Percentiles rank a stretch among this genome's conserved stretches.
Conservation (phyloP, 2,329 filamentous ascomycete genomes). For the Arthrocladium fulminans region DNA sequence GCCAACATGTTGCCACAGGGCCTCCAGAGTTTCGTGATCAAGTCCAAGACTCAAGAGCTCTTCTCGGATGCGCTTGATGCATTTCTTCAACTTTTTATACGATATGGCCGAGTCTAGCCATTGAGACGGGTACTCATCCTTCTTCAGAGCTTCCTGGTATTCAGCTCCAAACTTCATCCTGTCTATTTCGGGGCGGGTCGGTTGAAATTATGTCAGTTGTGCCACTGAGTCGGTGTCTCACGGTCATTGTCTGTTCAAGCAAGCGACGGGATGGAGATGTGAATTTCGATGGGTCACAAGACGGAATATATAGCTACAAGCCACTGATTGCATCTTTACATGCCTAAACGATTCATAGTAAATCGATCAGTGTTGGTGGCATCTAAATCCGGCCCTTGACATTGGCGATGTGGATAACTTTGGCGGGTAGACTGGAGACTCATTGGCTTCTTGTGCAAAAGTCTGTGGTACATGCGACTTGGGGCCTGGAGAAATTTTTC, state of each 20-base stretch:
- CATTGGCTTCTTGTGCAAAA: too few relatives aligned
- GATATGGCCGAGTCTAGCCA: slow-evolving; percentile 68
- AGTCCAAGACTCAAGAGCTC: slow-evolving; percentile 66
- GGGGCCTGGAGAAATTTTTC: too few relatives aligned
- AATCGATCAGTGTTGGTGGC: too few relatives aligned
- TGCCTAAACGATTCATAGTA: too few relatives aligned
- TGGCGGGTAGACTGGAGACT: too few relatives aligned
- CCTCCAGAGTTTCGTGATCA: slow-evolving; percentile 59
- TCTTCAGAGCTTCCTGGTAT: slow-evolving; percentile 61
- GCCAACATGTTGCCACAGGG: slow-evolving; percentile 49
- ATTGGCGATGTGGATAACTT: too few relatives aligned
- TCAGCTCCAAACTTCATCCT: slow-evolving; percentile 79
- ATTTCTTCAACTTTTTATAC: slow-evolving; percentile 79
- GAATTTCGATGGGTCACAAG: neutral
- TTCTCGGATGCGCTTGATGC: slow-evolving; percentile 67
- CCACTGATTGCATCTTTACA: too few relatives aligned
- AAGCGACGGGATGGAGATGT: neutral
- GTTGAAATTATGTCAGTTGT: neutral
- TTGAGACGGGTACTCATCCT: slow-evolving; percentile 65
- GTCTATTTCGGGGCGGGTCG: slow-evolving; percentile 2
- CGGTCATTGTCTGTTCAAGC: neutral
- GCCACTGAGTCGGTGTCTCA: neutral
- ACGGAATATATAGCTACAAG: too few relatives aligned
- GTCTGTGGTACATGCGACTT: too few relatives aligned
- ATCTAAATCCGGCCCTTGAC: too few relatives aligned